A percentile compares a stretch with the other conserved stretches of the same genome.
phyloP scores from a whole-genome alignment of 2,329 filamentous ascomycete species.

The Akanthomyces lecanii region DNA sequence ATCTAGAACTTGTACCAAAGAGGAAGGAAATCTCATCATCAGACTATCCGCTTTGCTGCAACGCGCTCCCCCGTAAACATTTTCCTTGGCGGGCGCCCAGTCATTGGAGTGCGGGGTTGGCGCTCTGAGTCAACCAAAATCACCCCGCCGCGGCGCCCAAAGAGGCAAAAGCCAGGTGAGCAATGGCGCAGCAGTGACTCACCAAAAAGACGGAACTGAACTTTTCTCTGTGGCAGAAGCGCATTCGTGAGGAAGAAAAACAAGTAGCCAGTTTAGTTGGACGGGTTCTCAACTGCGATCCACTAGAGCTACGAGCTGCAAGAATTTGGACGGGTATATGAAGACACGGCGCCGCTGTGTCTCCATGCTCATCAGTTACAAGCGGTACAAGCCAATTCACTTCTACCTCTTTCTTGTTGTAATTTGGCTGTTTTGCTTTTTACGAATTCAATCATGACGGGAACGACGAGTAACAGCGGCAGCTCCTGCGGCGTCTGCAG shows the following conservation, averaged over 20 bases:
- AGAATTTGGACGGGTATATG: neutral
- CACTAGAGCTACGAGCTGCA: neutral
- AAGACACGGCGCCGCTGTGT: neutral
- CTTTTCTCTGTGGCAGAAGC: neutral
- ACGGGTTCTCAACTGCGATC: neutral
- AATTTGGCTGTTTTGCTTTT: neutral
- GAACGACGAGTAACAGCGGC: neutral
- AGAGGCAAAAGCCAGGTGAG: neutral
- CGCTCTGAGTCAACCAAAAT: slow-evolving; percentile 9
- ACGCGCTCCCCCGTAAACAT: too few species aligned
- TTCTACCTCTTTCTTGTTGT: neutral
- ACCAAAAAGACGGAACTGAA: neutral
- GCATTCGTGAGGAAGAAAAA: neutral
- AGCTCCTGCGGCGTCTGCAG: slow-evolving; percentile 13
- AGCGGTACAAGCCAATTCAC: neutral
- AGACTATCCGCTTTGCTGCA: neutral
- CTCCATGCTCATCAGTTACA: neutral
- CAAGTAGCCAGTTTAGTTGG: neutral
- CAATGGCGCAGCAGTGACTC: slow-evolving; percentile 2
- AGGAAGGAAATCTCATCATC: neutral
- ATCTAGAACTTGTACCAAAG: neutral
- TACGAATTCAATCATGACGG: slow-evolving; percentile 2
- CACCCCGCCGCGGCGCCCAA: neutral
- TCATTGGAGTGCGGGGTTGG: slow-evolving; percentile 10
- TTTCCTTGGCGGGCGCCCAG: neutral